Evolutionary conservation across 2,329 filamentous ascomycete species (phyloP).

Genomic region (Calonectria crousiana): DNA sequence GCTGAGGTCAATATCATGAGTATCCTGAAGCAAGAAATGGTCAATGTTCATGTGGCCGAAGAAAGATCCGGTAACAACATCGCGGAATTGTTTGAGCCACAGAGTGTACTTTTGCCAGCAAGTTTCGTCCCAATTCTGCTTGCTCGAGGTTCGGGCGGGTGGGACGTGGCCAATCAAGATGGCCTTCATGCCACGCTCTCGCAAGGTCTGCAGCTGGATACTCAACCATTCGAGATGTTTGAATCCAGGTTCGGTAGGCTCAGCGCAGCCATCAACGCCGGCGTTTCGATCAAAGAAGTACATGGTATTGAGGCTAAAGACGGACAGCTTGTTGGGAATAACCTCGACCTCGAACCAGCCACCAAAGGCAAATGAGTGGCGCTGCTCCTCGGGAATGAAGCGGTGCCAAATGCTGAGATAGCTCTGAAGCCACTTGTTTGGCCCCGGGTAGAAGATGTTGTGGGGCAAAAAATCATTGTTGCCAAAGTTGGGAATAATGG

Average conservation of each 20-base stretch:
- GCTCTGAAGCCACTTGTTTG: slow-evolving; percentile 85
- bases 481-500: slow-evolving; percentile 89
- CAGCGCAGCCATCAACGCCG: slow-evolving; percentile 89
- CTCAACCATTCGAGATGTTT: slow-evolving; percentile 97
- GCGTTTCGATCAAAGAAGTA: slow-evolving; percentile 96
- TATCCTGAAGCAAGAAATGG: slow-evolving; percentile 94
- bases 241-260: slow-evolving; percentile 85
- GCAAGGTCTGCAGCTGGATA: slow-evolving; percentile 86
- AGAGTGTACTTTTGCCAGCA: slow-evolving; percentile 98
- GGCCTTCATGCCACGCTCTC: slow-evolving; percentile 89
- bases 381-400: slow-evolving; percentile 93
- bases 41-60: slow-evolving; percentile 99
- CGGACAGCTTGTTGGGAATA: slow-evolving; percentile 84
- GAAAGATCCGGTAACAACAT: slow-evolving; percentile 82
- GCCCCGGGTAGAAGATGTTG: slow-evolving; percentile 89
- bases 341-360: slow-evolving; percentile 97
- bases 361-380: slow-evolving; percentile 89
- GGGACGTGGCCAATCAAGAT: slow-evolving; percentile 96
- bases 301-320: slow-evolving; percentile 95
- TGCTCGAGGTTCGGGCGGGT: slow-evolving; percentile 85
- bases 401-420: slow-evolving; percentile 84
- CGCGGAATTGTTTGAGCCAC: slow-evolving; percentile 90
- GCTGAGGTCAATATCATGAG: slow-evolving; percentile 76
- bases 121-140: slow-evolving; percentile 93
- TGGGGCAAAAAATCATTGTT: slow-evolving; percentile 99